Percentiles rank a stretch among this genome's conserved stretches.
Evolutionary conservation across 768 basidiomycete genomes (phyloP).

Genomic region (Obba rivulosa): DNA sequence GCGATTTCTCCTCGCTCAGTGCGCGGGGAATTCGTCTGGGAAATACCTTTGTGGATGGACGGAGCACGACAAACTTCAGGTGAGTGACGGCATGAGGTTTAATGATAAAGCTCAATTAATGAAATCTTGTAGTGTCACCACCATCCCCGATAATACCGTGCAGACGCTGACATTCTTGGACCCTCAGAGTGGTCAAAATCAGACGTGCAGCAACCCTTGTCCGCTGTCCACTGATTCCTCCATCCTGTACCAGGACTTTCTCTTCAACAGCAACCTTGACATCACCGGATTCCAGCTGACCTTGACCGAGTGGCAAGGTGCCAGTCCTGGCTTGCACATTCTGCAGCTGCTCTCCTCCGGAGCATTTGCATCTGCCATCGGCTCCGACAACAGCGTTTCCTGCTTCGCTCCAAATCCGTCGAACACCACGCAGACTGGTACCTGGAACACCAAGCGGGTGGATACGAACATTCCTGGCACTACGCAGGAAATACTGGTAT

Average conservation of each 20-base stretch:
- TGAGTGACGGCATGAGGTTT: slow-evolving; percentile 31
- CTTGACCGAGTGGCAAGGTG: slow-evolving; percentile 69
- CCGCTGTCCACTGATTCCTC: slow-evolving; percentile 74
- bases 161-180: slow-evolving; percentile 76
- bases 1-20: slow-evolving; percentile 67
- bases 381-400: slow-evolving; percentile 52
- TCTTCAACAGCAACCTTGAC: slow-evolving; percentile 56
- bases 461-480: slow-evolving; percentile 80
- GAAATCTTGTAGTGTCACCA: slow-evolving; percentile 53
- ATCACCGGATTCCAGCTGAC: slow-evolving; percentile 90
- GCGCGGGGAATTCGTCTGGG: slow-evolving; percentile 83
- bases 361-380: slow-evolving; percentile 76
- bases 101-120: neutral
- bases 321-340: slow-evolving; percentile 78
- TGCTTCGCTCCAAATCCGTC: slow-evolving; percentile 79
- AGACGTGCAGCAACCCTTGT: slow-evolving; percentile 74
- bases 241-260: slow-evolving; percentile 88
- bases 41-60: slow-evolving; percentile 78
- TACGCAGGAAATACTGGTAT: slow-evolving; percentile 64
- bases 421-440: slow-evolving; percentile 58
- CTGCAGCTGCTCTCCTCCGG: slow-evolving; percentile 92
- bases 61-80: slow-evolving; percentile 89
- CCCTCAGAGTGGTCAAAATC: slow-evolving; percentile 64
- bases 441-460: slow-evolving; percentile 61
- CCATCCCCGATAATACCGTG: slow-evolving; percentile 85